Conservation (phyloP, 257 asterid species). For the Fraxinus anomala region DNA sequence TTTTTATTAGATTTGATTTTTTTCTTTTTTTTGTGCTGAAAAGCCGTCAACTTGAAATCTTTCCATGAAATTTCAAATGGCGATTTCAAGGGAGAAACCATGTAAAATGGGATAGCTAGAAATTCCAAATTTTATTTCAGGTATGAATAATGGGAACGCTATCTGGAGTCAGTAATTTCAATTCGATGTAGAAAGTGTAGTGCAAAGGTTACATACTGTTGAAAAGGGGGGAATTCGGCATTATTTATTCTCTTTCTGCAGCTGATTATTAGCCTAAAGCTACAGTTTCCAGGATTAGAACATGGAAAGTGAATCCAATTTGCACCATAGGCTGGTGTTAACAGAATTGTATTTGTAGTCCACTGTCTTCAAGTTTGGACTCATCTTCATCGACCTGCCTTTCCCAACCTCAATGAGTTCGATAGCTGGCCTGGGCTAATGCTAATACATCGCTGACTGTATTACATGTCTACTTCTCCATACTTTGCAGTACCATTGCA, state of each 20-base stretch:
- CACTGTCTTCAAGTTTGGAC: neutral
- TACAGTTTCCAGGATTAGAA: neutral
- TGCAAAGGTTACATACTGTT: neutral
- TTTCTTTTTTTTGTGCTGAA: neutral
- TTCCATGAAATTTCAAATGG: neutral
- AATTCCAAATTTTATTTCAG: neutral
- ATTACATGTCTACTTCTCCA: neutral
- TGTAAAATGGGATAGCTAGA: neutral
- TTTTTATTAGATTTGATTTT: neutral
- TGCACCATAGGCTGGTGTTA: neutral
- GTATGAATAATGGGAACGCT: neutral
- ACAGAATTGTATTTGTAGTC: neutral
- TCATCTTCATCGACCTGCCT: neutral
- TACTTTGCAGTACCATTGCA: neutral
- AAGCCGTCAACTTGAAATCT: neutral
- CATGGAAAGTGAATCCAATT: neutral
- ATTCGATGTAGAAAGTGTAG: neutral
- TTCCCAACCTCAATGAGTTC: neutral
- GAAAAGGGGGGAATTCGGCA: neutral
- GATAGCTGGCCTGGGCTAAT: neutral
- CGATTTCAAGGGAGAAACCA: neutral
- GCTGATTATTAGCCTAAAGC: no score
- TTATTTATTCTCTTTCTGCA: neutral
- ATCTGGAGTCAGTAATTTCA: neutral
- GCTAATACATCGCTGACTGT: neutral